These are phyloP conservation scores for Zygnema circumcarinatum DNA, from an alignment of 139 green algal species.

Conservation along the genomic window DNA sequence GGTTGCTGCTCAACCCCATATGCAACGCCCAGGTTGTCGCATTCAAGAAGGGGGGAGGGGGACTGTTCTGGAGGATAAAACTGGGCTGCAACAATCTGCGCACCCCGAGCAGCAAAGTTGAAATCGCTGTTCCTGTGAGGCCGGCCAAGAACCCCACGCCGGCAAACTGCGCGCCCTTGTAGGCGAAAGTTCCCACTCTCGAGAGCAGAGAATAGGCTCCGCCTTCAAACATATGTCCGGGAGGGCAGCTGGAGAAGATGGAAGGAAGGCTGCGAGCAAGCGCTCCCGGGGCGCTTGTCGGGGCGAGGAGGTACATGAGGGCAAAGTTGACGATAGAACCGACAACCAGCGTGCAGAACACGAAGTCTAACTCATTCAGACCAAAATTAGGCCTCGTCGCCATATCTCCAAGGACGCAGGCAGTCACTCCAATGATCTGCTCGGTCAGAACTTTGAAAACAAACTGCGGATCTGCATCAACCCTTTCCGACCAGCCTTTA, in stretches of 20 bases:
- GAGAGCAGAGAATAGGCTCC: constrained; percentile 70
- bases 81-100: constrained; percentile 75
- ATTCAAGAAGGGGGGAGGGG: constrained; percentile 85
- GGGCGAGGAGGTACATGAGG: constrained; percentile 92
- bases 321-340: constrained; percentile 95
- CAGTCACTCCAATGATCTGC: constrained; percentile 92
- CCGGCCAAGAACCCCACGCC: constrained; percentile 84
- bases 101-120: constrained; percentile 81
- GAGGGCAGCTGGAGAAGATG: constrained; percentile 58
- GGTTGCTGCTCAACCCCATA: constrained; percentile 92
- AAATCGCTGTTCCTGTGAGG: constrained; percentile 82
- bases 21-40: constrained; percentile 86
- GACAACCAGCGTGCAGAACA: constrained; percentile 94
- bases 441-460: constrained; percentile 90
- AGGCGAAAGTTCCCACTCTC: constrained; percentile 64
- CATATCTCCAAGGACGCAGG: constrained; percentile 94
- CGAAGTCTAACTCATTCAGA: constrained; percentile 96
- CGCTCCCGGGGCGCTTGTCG: constrained; percentile 68
- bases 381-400: constrained; percentile 90
- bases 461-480: constrained; percentile 87
- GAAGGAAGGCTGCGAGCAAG: constrained; percentile 42
- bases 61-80: constrained; percentile 80
- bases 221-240: constrained; percentile 90
- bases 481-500: constrained; percentile 86
- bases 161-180: constrained; percentile 79